These are phyloP conservation scores for Carex parvula DNA, from an alignment of 176 grass and related monocot genomes.

Conservation along the genomic window DNA sequence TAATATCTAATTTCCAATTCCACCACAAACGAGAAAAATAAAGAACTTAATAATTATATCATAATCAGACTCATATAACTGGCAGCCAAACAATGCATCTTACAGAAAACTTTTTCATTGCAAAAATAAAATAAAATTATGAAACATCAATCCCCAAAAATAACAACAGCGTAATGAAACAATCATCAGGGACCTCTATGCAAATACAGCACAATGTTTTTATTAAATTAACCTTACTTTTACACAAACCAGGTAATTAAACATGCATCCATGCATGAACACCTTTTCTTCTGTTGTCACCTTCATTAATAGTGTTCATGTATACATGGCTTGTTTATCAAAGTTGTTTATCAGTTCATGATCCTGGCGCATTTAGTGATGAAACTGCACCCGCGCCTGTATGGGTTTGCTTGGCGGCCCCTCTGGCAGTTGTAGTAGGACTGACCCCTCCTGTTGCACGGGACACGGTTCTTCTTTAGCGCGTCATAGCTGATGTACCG, in stretches of 20 bases:
- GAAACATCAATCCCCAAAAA: neutral
- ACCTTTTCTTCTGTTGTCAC: neutral
- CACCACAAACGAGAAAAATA: neutral
- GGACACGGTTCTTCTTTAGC: constrained; percentile 32
- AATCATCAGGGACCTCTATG: constrained; percentile 6
- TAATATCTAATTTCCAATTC: neutral
- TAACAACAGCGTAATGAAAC: neutral
- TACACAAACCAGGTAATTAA: constrained; percentile 21
- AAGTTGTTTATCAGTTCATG: constrained; percentile 21
- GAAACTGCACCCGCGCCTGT: constrained; percentile 35
- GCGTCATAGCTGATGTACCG: constrained; percentile 39
- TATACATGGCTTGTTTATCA: neutral
- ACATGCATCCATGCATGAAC: constrained; percentile 5
- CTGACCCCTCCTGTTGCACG: constrained; percentile 32
- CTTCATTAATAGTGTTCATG: constrained; percentile 1
- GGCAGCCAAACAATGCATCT: constrained; percentile 8
- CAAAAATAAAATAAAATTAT: constrained; percentile 16
- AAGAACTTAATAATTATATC: neutral
- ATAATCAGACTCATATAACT: constrained; percentile 1
- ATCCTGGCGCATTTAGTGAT: constrained; percentile 31
- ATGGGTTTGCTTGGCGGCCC: constrained; percentile 31
- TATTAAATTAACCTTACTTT: constrained; percentile 15
- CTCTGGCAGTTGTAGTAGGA: constrained; percentile 41
- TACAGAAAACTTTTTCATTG: neutral
- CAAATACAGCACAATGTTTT: constrained; percentile 12